Base-by-base conservation (phyloP, 2,329 filamentous ascomycete species). In the Plenodomus tracheiphilus region DNA sequence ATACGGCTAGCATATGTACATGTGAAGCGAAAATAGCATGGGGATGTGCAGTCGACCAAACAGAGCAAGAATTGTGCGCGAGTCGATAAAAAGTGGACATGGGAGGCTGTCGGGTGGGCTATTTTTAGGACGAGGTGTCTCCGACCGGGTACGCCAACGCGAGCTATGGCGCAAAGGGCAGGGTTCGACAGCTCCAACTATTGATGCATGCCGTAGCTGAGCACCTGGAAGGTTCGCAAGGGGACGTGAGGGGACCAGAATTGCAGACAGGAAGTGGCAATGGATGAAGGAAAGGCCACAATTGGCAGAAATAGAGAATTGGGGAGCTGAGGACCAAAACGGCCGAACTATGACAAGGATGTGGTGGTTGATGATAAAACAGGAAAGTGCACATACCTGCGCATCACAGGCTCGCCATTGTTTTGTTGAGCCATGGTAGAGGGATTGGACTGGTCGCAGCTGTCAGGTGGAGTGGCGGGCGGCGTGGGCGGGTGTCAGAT, bases 351-450 rank as follows among this genome's bases (percentile, higher is more conserved):
- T 21, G 43, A 41, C 41, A 41, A 48, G 47, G 51, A 43, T 44
- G 34, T 30, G 36, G 18, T 34, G 45, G 37, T 43, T 44, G 47
- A 21, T 36, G 43, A 53, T 36, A 19, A 25, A 37, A 47, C 19
- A 44, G 18, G 47, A 47, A 56, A 53, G 51, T 53, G 47, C 22
- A 70, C 80, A 61, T 83, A 87, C 85, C 85, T 86, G 77, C 83
- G 80, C 75, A 85, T 85, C 52, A 85, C 82, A 68, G 84, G 83
- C 61, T 79, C 73, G 57, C 68, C 66, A 54, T 32, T 32, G 4
- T 69, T 70, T 46, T 61, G 61, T 51, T 73, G 68, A 56, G 71
- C 70, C 71, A 74, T 74, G 47, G 28, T 63, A 54, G 36, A 34
- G 7, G 48, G 41, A 18, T 41, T 21, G 41, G 5, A 41, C 38